These are phyloP conservation scores for Hibiscus syriacus DNA, from an alignment of 345 rosid species.

Conservation along the genomic window DNA sequence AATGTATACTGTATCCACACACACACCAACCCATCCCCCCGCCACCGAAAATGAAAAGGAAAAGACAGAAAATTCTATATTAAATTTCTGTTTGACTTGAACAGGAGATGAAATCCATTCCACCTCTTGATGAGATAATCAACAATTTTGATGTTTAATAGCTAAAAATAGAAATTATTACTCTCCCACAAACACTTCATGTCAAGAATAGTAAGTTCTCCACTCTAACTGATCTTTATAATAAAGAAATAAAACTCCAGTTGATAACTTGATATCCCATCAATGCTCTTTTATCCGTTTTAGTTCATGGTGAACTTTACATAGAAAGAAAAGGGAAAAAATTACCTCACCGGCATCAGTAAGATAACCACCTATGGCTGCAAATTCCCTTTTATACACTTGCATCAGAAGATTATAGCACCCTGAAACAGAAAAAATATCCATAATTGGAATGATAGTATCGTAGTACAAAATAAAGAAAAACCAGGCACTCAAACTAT, in stretches of 20 bases:
- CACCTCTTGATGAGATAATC: not conserved
- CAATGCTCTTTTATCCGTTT: not conserved
- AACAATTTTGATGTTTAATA: not conserved
- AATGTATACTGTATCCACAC: not conserved
- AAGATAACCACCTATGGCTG: conserved; percentile 94
- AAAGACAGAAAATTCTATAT: not conserved
- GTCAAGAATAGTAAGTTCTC: not conserved
- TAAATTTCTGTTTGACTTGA: not conserved
- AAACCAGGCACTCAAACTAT: not conserved
- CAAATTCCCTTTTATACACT: conserved; percentile 77
- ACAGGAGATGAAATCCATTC: not conserved
- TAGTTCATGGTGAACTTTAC: not conserved
- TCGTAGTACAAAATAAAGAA: not conserved
- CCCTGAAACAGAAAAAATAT: conserved; percentile 53
- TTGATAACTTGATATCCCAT: not conserved
- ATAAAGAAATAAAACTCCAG: not conserved
- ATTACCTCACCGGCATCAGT: conserved; percentile 98
- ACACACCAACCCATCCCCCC: not conserved
- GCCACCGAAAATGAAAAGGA: not conserved
- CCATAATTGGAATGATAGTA: conserved; percentile 8
- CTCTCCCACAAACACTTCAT: not conserved
- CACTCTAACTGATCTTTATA: not conserved
- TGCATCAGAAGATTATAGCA: conserved; percentile 91
- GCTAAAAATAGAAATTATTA: not conserved
- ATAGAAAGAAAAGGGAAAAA: conserved; percentile 4